Conservation (phyloP, 2,329 filamentous ascomycete genomes). For the Sporothrix curviconia region DNA sequence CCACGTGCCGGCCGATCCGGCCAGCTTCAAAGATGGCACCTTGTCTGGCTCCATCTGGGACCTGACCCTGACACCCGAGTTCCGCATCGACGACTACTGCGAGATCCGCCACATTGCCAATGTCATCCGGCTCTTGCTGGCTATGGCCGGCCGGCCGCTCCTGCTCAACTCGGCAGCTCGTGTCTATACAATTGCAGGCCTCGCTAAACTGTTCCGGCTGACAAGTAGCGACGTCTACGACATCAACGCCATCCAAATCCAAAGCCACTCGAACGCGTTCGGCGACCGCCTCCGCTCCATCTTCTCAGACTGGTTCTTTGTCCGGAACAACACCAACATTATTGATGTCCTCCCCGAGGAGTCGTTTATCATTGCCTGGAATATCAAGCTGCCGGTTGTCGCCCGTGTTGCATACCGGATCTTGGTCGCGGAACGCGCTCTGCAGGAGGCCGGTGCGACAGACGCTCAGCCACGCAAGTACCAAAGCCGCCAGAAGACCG, state of each 20-base stretch:
- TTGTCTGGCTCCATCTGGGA: slow-evolving; percentile 13
- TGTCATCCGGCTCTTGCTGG: slow-evolving; percentile 56
- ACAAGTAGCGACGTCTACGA: slow-evolving; percentile 9
- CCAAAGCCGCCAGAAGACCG: slow-evolving; percentile 1
- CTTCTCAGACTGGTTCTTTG: slow-evolving; percentile 53
- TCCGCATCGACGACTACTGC: slow-evolving; percentile 53
- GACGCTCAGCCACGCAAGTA: slow-evolving; percentile 7
- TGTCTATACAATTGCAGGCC: slow-evolving; percentile 58
- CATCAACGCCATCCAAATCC: not conserved
- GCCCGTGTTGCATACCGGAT: slow-evolving; percentile 49
- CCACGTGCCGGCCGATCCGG: not conserved
- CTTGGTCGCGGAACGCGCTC: slow-evolving; percentile 56
- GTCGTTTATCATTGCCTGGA: slow-evolving; percentile 49
- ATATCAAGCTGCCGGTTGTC: slow-evolving; percentile 37
- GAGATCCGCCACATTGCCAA: slow-evolving; percentile 55
- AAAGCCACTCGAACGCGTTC: not conserved
- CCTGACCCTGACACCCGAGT: slow-evolving; percentile 22
- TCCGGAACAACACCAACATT: slow-evolving; percentile 48
- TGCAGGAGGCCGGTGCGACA: slow-evolving; percentile 33
- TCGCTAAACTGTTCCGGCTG: slow-evolving; percentile 55
- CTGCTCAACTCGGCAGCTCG: slow-evolving; percentile 59
- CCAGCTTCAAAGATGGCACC: not conserved
- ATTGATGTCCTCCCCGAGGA: slow-evolving; percentile 59
- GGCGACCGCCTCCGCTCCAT: slow-evolving; percentile 32
- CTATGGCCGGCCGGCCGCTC: slow-evolving; percentile 41